phyloP scores from a whole-genome alignment of 2,329 filamentous ascomycete species.

The Thelonectria blattea region DNA sequence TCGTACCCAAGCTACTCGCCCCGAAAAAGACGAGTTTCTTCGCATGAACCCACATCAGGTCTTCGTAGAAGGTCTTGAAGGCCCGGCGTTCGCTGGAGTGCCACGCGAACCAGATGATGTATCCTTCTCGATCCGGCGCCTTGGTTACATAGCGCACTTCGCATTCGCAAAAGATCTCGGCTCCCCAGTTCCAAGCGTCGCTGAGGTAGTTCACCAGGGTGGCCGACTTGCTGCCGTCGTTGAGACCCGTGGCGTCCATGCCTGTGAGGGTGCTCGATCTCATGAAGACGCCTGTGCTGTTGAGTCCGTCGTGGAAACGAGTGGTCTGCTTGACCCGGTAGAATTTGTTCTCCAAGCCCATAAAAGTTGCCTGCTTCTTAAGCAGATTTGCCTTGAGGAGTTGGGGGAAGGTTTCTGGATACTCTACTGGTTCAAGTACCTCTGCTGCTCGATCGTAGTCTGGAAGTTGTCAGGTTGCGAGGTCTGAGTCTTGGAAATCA shows the following conservation, averaged over 20 bases:
- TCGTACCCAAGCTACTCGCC: conserved; percentile 68
- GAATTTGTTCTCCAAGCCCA: conserved; percentile 60
- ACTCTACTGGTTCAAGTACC: conserved; percentile 64
- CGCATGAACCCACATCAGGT: conserved; percentile 72
- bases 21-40: conserved; percentile 70
- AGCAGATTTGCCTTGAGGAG: conserved; percentile 65
- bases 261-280: conserved; percentile 63
- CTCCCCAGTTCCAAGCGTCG: conserved; percentile 75
- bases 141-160: conserved; percentile 69
- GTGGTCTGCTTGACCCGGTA: conserved; percentile 66
- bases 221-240: conserved; percentile 72
- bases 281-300: conserved; percentile 70
- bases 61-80: conserved; percentile 61
- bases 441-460: conserved; percentile 62
- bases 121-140: conserved; percentile 57
- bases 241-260: conserved; percentile 68
- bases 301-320: conserved; percentile 64
- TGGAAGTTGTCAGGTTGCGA: conserved; percentile 33
- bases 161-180: conserved; percentile 73
- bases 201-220: conserved; percentile 70
- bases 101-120: conserved; percentile 70
- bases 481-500: background rate
- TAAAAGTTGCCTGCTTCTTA: conserved; percentile 59
- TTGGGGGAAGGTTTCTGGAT: conserved; percentile 62
- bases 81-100: conserved; percentile 62